Base-by-base conservation (phyloP, 2,329 filamentous ascomycete genomes). In the Colletotrichum trifolii region DNA sequence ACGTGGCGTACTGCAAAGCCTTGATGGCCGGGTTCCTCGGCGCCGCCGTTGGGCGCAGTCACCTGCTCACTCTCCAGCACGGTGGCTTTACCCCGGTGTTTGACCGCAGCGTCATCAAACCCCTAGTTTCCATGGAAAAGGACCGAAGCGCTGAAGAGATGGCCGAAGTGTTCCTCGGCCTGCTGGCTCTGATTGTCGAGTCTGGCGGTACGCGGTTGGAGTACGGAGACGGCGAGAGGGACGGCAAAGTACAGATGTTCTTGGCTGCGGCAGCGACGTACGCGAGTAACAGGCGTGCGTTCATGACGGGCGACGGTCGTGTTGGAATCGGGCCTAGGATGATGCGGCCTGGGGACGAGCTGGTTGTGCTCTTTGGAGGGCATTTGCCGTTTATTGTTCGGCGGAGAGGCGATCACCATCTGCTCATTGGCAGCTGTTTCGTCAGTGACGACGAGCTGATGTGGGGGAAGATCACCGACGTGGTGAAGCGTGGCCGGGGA, bases 401-500 rank as follows among this genome's bases (percentile, higher is more conserved):
- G 13, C 54, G 38, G 13, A 54, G 57, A 12, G 40, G n/a, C 4
- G 38, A 52, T 15, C 61, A 68, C 43, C 50, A 64, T 35, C 45
- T 66, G 15, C 38, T 68, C 5, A 47, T 66, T 35, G 65, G 67
- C n/a, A 63, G 61, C 40, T 69, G 67, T 35, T 60, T 56, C 25
- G 33, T 69, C 36, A 40, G 52, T n/a, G 67, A 69, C 45, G 65
- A 69, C 13, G 53, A 69, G 25, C 35, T 69, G 39, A 69, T 69
- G 57, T 65, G 54, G 48, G 67, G 67, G 2, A 54, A 64, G 35
- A 17, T 67, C 4, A 68, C 67, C 1, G 56, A 66, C 11, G 56
- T 45, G 7, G 58, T 62, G 39, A 65, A 49, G 40, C 59, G 34
- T 13, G 55, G 61, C 42, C 25, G 25, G 25, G 45, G 42, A 6